Base-by-base conservation (phyloP, 352 stramenopile species). In the Phytophthora agathidicida region DNA sequence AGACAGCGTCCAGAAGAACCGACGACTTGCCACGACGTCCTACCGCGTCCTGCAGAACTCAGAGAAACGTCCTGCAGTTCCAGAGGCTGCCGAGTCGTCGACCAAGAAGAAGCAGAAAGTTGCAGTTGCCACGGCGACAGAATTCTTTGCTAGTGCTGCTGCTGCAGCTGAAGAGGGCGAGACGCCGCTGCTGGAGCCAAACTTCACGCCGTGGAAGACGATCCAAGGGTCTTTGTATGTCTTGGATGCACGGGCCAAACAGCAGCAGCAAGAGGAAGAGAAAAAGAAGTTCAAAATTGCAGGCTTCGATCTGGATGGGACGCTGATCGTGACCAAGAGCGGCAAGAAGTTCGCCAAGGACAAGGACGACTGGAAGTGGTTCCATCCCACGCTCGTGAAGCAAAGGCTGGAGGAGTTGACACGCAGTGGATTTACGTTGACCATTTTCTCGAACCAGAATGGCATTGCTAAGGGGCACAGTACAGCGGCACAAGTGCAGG, bases 391-490 rank as follows among this genome's bases (percentile, higher is more conserved):
- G 7, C 66, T 67, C 5, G 85, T 93, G 17, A 51, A 46, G 1
- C 30, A 68, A 1, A 92, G 87, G 43, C 65, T 96, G 16, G 28
- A 57, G 22, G 56, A 81, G 17, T 60, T 94, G 23, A 63, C 59
- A 11, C 45, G 49, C 7, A 62, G 83, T 7, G 80, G 78, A 0
- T 93, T 77, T 51, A 63, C 66, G 30, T 58, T 96, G 11, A 71
- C 82, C 5, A 77, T 96, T 26, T 80, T 94, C 38, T 96, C 86
- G 17, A 96, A 96, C 68, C 86, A 96, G 52, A 92, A 93, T 31
- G 86, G 86, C 8, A 69, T 96, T 19, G 80, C 79, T 30, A 92
- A 90, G 61, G 85, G 86, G 36, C 90, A 93, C 22, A 77, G 83
- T 5, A 77, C 60, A 1, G 76, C 59, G 2, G 49, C 44, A 0